Percentiles rank a stretch among this genome's conserved stretches.
Evolutionary conservation across 331 rosid species (phyloP).

Genomic region (Prunus yedoensis): DNA sequence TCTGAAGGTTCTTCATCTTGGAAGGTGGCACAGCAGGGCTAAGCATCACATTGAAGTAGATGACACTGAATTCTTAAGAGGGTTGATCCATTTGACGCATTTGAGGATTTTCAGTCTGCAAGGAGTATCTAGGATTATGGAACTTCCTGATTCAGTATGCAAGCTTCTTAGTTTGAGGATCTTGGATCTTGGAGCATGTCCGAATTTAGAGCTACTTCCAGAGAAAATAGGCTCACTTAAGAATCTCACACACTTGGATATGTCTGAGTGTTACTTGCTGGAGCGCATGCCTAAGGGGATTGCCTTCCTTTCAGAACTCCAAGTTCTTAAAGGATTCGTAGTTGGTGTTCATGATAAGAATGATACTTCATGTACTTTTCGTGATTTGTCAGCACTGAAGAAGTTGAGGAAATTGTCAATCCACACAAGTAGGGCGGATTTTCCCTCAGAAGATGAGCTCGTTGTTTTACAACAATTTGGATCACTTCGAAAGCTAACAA

Average conservation of each 20-base stretch:
- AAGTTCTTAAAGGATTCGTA: conserved; percentile 29
- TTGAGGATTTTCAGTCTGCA: conserved; percentile 30
- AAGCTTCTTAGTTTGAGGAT: conserved; percentile 19
- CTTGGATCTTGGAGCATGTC: conserved; percentile 32
- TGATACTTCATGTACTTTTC: conserved; percentile 12
- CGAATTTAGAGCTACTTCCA: conserved; percentile 27
- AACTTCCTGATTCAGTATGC: conserved; percentile 24
- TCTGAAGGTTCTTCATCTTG: conserved; percentile 28
- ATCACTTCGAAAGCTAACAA: conserved; percentile 18
- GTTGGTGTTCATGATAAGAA: neutral
- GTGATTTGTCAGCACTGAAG: conserved; percentile 4
- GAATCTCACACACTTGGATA: conserved; percentile 32
- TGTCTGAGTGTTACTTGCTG: conserved; percentile 32
- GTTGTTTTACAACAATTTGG: neutral
- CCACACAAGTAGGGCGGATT: conserved; percentile 8
- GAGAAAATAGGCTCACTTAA: neutral
- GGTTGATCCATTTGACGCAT: conserved; percentile 3
- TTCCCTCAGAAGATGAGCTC: conserved; percentile 23
- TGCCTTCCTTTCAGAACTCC: conserved; percentile 8
- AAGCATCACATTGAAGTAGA: conserved; percentile 26
- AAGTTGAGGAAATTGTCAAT: conserved; percentile 28
- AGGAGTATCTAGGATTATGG: conserved; percentile 21
- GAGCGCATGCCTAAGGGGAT: conserved; percentile 29
- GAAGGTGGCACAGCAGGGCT: conserved; percentile 23
- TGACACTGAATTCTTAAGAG: neutral